Percentiles rank a stretch among this genome's conserved stretches.
Evolutionary conservation across 352 stramenopile genomes (phyloP).

Genomic region (Aphanomyces stellatus): DNA sequence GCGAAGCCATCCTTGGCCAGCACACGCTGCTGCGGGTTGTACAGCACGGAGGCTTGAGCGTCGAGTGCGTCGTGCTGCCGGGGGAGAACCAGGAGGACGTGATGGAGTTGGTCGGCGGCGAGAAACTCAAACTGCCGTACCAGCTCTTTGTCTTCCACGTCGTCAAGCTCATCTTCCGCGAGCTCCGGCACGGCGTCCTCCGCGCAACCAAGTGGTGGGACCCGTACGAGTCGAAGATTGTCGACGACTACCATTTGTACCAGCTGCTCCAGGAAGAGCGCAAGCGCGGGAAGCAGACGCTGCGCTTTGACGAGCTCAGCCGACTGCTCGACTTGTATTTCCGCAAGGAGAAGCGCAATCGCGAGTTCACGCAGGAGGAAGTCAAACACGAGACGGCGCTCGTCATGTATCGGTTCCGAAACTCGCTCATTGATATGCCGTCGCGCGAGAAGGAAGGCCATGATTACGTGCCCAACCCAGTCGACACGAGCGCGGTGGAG

Average conservation of each 20-base stretch:
- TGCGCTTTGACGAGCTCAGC: slow-evolving; percentile 79
- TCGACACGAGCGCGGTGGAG: slow-evolving; percentile 68
- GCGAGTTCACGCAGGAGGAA: slow-evolving; percentile 55
- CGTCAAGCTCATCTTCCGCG: slow-evolving; percentile 53
- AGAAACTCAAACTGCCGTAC: slow-evolving; percentile 74
- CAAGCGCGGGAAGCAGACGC: slow-evolving; percentile 54
- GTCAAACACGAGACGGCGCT: slow-evolving; percentile 66
- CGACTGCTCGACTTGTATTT: slow-evolving; percentile 79
- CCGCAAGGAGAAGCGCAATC: slow-evolving; percentile 65
- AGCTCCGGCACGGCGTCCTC: slow-evolving; percentile 57
- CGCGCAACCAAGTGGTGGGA: slow-evolving; percentile 80
- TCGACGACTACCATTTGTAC: slow-evolving; percentile 76
- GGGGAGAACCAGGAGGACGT: slow-evolving; percentile 41
- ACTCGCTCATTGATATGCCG: slow-evolving; percentile 83
- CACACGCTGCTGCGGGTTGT: slow-evolving; percentile 69
- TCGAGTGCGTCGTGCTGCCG: slow-evolving; percentile 72
- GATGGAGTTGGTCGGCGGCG: slow-evolving; percentile 70
- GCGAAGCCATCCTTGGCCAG: slow-evolving; percentile 68
- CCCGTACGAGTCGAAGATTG: slow-evolving; percentile 63
- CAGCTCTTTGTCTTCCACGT: slow-evolving; percentile 66
- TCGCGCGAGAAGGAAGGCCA: slow-evolving; percentile 83
- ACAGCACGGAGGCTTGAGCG: slow-evolving; percentile 73
- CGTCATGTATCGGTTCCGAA: slow-evolving; percentile 86
- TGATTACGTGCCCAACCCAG: slow-evolving; percentile 78
- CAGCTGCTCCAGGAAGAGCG: slow-evolving; percentile 71